Percentiles rank a stretch among this genome's conserved stretches.
Conservation (phyloP, 148 eudicot genomes). For the Diospyros kaki region DNA sequence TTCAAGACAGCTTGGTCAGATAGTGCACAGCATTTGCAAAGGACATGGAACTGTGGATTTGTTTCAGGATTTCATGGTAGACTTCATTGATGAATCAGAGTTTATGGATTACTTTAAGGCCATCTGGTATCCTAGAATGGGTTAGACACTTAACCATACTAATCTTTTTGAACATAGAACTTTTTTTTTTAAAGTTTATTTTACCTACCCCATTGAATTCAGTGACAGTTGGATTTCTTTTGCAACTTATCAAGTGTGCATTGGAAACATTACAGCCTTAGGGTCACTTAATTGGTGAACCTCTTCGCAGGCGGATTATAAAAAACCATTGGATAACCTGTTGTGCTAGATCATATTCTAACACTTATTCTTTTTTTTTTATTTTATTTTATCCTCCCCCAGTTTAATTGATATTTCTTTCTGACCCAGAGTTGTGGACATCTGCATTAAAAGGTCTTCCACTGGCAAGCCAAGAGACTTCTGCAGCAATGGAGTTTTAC, state of each 20-base stretch:
- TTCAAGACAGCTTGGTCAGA: constrained; percentile 54
- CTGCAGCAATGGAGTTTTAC: constrained; percentile 74
- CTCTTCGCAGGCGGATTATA: background rate
- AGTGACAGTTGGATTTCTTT: background rate
- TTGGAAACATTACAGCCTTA: background rate
- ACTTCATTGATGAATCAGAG: constrained; percentile 49
- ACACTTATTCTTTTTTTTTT: background rate
- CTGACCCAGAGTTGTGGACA: constrained; percentile 54
- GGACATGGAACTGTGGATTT: constrained; percentile 41
- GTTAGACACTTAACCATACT: constrained; percentile 28
- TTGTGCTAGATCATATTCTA: background rate
- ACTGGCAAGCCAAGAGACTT: constrained; percentile 80
- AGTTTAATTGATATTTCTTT: background rate
- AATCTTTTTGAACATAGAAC: background rate
- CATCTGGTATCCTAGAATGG: constrained; percentile 82
- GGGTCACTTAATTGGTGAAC: background rate
- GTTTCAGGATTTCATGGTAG: constrained; percentile 59
- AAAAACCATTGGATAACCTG: background rate
- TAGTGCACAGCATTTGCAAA: constrained; percentile 51
- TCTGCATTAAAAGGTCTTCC: constrained; percentile 53
- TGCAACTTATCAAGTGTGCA: background rate
- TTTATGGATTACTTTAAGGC: constrained; percentile 89
- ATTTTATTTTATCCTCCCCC: too few species aligned
- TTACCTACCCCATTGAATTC: background rate
- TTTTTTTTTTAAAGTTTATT: background rate